phyloP scores from a whole-genome alignment of 2,329 filamentous ascomycete species.

The Eurotiales sp. region DNA sequence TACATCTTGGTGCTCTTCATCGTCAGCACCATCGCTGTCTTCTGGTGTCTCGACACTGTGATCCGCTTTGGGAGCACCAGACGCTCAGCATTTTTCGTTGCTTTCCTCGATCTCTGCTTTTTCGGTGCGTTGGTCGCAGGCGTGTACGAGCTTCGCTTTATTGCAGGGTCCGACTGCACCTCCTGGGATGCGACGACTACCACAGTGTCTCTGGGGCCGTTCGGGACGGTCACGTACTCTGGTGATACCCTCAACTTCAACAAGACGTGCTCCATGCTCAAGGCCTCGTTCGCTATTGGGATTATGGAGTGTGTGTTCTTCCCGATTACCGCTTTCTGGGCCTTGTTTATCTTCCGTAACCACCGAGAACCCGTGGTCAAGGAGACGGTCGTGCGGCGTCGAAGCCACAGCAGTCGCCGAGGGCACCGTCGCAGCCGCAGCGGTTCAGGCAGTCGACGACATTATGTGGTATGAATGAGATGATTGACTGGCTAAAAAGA shows the following conservation, averaged over 20 bases:
- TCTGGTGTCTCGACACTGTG: slow-evolving; percentile 59
- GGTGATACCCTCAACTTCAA: slow-evolving; percentile 53
- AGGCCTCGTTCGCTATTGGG: slow-evolving; percentile 80
- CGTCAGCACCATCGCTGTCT: slow-evolving; percentile 57
- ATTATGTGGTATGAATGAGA: slow-evolving; percentile 16
- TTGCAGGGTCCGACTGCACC: slow-evolving; percentile 64
- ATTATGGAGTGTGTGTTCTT: slow-evolving; percentile 88
- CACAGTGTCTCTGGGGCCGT: slow-evolving; percentile 58
- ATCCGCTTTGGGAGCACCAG: slow-evolving; percentile 57
- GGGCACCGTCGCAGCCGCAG: slow-evolving; percentile 23
- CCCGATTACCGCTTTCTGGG: slow-evolving; percentile 69
- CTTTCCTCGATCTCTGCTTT: slow-evolving; percentile 59
- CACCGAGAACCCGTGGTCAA: slow-evolving; percentile 32
- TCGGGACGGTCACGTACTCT: slow-evolving; percentile 51
- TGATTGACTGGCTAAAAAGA: no score
- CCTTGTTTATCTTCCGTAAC: slow-evolving; percentile 44
- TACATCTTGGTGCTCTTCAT: slow-evolving; percentile 64
- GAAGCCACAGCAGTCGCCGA: slow-evolving; percentile 33
- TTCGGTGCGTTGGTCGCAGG: slow-evolving; percentile 61
- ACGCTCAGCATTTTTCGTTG: slow-evolving; percentile 58
- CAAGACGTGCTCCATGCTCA: slow-evolving; percentile 87
- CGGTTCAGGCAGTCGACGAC: slow-evolving; percentile 15
- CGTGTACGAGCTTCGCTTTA: slow-evolving; percentile 56
- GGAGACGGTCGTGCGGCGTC: slow-evolving; percentile 34
- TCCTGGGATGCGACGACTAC: slow-evolving; percentile 53